Percentiles rank a stretch among this genome's conserved stretches.
Conservation (phyloP, 2,329 filamentous ascomycete species). For the Penicillium sp. region DNA sequence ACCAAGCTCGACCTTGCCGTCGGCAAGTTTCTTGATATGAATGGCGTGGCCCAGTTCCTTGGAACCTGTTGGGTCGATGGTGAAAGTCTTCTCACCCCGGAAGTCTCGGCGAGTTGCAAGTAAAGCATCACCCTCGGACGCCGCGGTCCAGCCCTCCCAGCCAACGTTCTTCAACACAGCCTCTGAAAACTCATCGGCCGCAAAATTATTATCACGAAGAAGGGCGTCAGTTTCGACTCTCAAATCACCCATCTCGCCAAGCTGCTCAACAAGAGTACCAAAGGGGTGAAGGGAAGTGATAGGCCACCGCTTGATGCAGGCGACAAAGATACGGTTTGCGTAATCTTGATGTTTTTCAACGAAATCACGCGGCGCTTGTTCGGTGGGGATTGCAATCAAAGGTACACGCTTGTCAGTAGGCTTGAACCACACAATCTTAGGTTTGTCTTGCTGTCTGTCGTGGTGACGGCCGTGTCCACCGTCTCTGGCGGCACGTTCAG, state of each 20-base stretch:
- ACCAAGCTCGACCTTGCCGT: constrained; percentile 89
- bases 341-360: constrained; percentile 98
- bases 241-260: constrained; percentile 94
- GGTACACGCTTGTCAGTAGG: constrained; percentile 98
- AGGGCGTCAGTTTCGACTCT: constrained; percentile 98
- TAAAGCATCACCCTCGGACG: constrained; percentile 72
- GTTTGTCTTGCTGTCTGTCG: constrained; percentile 88
- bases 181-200: constrained; percentile 94
- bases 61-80: constrained; percentile 83
- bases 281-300: constrained; percentile 99
- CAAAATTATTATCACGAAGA: constrained; percentile 97
- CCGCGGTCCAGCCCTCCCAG: constrained; percentile 84
- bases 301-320: constrained; percentile 98
- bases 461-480: constrained; percentile 69
- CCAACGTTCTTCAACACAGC: constrained; percentile 91
- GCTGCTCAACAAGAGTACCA: constrained; percentile 92
- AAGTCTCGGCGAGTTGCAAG: constrained; percentile 80
- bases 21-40: constrained; percentile 77
- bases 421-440: constrained; percentile 99
- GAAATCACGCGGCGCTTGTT: constrained; percentile 95
- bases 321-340: constrained; percentile 95
- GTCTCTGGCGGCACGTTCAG: constrained; percentile 87
- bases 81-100: constrained; percentile 82
- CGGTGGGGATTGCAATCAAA: constrained; percentile 94
- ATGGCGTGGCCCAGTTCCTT: constrained; percentile 89